phyloP scores from a whole-genome alignment of 768 basidiomycete genomes.

The Auricularia cornea region DNA sequence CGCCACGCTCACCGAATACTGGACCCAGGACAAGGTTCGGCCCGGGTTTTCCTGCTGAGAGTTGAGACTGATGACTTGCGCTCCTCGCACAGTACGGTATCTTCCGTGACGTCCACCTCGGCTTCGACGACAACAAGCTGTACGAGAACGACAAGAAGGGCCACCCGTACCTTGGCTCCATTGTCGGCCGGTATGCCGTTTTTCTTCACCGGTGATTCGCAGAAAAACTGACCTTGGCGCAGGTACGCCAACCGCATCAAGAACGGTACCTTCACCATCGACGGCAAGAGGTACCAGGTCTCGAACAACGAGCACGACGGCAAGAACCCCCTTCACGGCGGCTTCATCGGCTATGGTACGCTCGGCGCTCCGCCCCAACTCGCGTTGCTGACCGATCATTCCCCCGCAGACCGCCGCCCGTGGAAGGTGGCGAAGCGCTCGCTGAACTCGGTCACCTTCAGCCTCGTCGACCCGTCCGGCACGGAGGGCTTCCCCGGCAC shows the following conservation, averaged over 20 bases:
- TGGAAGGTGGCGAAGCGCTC: conserved; percentile 42
- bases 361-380: neutral
- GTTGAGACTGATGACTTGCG: neutral
- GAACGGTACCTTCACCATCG: conserved; percentile 27
- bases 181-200: conserved; percentile 22
- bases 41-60: neutral
- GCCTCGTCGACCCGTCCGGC: conserved; percentile 38
- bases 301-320: conserved; percentile 43
- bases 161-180: conserved; percentile 40
- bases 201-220: no score
- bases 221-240: conserved; percentile 19
- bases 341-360: conserved; percentile 34
- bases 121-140: conserved; percentile 41
- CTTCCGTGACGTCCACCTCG: conserved; percentile 46
- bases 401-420: conserved; percentile 38
- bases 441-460: conserved; percentile 42
- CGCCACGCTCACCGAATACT: conserved; percentile 46
- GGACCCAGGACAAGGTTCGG: conserved; percentile 40
- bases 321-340: conserved; percentile 48
- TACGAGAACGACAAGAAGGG: neutral
- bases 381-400: neutral
- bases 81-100: conserved; percentile 21
- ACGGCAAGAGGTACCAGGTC: conserved; percentile 39
- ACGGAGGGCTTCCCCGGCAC: conserved; percentile 48
- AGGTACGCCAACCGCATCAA: conserved; percentile 41